A percentile compares a stretch with the other conserved stretches of the same genome.
These are phyloP conservation scores for Pleurostoma richardsiae DNA, from an alignment of 2,329 filamentous ascomycete genomes.

Conservation along the genomic window DNA sequence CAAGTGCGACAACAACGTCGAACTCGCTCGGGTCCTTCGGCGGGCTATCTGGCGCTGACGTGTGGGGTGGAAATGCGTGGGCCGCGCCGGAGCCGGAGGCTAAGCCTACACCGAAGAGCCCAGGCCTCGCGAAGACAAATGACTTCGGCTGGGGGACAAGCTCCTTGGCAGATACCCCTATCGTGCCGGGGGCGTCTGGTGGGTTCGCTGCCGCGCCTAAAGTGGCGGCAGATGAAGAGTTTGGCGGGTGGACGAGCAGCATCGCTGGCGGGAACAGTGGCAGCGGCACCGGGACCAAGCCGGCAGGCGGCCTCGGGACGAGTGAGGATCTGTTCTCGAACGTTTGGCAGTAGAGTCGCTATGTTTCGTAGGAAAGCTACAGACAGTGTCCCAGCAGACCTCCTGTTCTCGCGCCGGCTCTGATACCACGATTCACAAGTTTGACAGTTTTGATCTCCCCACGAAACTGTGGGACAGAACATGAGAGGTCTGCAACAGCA, in stretches of 20 bases:
- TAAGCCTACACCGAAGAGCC: slow-evolving; percentile 55
- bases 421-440: too few relatives aligned
- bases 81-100: slow-evolving; percentile 53
- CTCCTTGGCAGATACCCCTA: slow-evolving; percentile 53
- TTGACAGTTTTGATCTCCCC: too few relatives aligned
- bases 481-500: too few relatives aligned
- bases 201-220: slow-evolving; percentile 62
- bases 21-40: slow-evolving; percentile 29
- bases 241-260: slow-evolving; percentile 89
- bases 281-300: slow-evolving; percentile 38
- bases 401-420: too few relatives aligned
- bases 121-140: slow-evolving; percentile 39
- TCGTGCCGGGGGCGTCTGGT: slow-evolving; percentile 57
- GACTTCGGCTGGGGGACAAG: slow-evolving; percentile 58
- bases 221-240: slow-evolving; percentile 87
- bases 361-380: background rate
- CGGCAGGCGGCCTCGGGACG: slow-evolving; percentile 55
- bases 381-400: too few relatives aligned
- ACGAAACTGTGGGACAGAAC: too few relatives aligned
- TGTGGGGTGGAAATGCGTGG: slow-evolving; percentile 90
- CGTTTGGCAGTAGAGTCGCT: slow-evolving; percentile 71
- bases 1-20: slow-evolving; percentile 17
- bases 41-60: slow-evolving; percentile 50
- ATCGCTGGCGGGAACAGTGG: slow-evolving; percentile 34
- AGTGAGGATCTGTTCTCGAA: slow-evolving; percentile 92